These are phyloP conservation scores for Hirschioporus abietinus DNA, from an alignment of 768 basidiomycete genomes.

Conservation along the genomic window DNA sequence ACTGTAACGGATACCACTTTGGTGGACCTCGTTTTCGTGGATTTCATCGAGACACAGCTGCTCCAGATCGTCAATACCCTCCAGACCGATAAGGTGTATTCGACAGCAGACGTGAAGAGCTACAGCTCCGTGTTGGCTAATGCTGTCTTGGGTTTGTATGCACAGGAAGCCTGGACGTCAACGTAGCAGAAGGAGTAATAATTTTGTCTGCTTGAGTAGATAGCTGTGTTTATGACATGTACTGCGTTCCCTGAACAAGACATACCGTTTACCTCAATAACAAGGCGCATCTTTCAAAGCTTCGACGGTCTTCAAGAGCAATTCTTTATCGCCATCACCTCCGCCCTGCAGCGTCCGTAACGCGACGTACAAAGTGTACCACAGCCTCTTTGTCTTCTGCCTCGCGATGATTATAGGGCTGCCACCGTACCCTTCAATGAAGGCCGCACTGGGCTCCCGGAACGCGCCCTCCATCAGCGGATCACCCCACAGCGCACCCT, in stretches of 20 bases:
- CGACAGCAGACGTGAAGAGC: slow-evolving; percentile 40
- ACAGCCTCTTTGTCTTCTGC: slow-evolving; percentile 70
- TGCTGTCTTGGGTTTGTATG: slow-evolving; percentile 52
- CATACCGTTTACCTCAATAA: no score
- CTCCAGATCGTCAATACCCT: slow-evolving; percentile 50
- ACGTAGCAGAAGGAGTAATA: background rate
- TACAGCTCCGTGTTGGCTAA: slow-evolving; percentile 52
- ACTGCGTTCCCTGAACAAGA: no score
- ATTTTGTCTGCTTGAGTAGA: no score
- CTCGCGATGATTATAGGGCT: slow-evolving; percentile 51
- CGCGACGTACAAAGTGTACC: slow-evolving; percentile 18
- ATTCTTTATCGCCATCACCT: no score
- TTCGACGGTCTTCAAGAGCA: no score
- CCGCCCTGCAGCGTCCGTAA: no score
- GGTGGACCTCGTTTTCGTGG: slow-evolving; percentile 72
- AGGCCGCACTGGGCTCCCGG: slow-evolving; percentile 41
- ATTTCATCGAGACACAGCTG: slow-evolving; percentile 56
- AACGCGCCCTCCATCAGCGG: slow-evolving; percentile 68
- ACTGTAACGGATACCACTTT: slow-evolving; percentile 40
- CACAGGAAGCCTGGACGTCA: slow-evolving; percentile 25
- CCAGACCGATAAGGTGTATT: slow-evolving; percentile 46
- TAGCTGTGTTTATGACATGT: no score
- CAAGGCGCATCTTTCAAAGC: no score
- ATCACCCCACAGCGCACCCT: slow-evolving; percentile 63
- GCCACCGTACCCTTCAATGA: slow-evolving; percentile 60